Evolutionary conservation across 1,284 basidiomycete species (phyloP).

Genomic region (Vanrija pseudolonga): DNA sequence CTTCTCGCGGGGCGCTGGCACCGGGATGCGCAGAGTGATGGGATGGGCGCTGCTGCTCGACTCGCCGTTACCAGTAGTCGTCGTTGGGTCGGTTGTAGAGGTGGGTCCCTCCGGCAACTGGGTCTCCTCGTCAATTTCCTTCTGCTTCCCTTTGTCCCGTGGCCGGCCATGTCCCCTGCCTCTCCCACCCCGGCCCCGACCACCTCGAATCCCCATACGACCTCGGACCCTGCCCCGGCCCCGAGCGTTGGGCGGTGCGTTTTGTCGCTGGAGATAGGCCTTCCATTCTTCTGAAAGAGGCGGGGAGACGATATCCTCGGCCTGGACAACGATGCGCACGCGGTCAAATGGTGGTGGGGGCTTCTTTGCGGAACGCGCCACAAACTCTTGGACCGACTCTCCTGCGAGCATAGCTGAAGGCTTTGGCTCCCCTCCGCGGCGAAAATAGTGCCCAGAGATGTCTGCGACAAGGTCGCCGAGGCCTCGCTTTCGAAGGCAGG

Average conservation of each 20-base stretch:
- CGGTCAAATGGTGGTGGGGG: slow-evolving; percentile 30
- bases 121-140: too few relatives aligned
- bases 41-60: too few relatives aligned
- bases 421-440: not conserved
- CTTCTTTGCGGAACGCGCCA: not conserved
- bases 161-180: too few relatives aligned
- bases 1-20: slow-evolving; percentile 2
- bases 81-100: too few relatives aligned
- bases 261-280: not conserved
- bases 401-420: too few relatives aligned
- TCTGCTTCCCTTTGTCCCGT: too few relatives aligned
- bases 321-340: slow-evolving; percentile 32
- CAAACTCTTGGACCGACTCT: too few relatives aligned
- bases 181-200: not conserved
- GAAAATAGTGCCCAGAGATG: not conserved
- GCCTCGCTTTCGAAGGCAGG: slow-evolving; percentile 34
- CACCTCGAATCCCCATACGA: too few relatives aligned
- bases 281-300: slow-evolving; percentile 21
- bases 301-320: slow-evolving; percentile 27
- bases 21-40: not conserved
- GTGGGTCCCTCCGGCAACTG: too few relatives aligned
- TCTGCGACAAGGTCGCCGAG: slow-evolving; percentile 26
- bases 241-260: too few relatives aligned
- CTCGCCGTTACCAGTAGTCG: too few relatives aligned
- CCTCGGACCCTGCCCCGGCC: too few relatives aligned